Evolutionary conservation across 192 early-diverging fungal genomes (phyloP).

Genomic region (Entomortierella beljakovae): DNA sequence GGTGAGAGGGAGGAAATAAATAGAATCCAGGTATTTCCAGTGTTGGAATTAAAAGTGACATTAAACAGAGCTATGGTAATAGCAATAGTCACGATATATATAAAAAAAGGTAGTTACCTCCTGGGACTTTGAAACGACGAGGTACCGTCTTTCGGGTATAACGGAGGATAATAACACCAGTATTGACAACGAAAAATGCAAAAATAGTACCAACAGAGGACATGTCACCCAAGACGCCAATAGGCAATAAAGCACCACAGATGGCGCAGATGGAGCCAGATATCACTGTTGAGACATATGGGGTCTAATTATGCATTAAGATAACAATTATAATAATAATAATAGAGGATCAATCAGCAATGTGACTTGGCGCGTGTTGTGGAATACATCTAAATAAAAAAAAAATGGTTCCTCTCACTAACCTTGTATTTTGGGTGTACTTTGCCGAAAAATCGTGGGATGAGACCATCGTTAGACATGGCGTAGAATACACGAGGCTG

Average conservation of each 20-base stretch:
- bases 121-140: conserved; percentile 81
- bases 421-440: conserved; percentile 75
- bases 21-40: neutral
- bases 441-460: conserved; percentile 78
- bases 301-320: no score
- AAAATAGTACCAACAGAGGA: conserved; percentile 88
- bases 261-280: conserved; percentile 74
- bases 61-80: no score
- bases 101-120: conserved; percentile 44
- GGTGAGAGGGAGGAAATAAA: conserved; percentile 7
- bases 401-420: neutral
- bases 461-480: conserved; percentile 91
- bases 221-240: conserved; percentile 86
- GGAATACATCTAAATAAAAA: no score
- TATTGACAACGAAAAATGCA: conserved; percentile 87
- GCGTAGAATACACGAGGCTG: conserved; percentile 91
- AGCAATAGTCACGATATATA: no score
- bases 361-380: no score
- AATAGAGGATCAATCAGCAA: no score
- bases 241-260: conserved; percentile 78
- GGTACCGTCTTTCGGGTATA: conserved; percentile 75
- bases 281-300: conserved; percentile 76
- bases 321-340: no score
- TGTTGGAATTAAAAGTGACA: no score
- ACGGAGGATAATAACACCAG: conserved; percentile 80